Percentiles rank a stretch among this genome's conserved stretches.
Conservation (phyloP, 2,329 filamentous ascomycete genomes). For the Cercospora sojina region DNA sequence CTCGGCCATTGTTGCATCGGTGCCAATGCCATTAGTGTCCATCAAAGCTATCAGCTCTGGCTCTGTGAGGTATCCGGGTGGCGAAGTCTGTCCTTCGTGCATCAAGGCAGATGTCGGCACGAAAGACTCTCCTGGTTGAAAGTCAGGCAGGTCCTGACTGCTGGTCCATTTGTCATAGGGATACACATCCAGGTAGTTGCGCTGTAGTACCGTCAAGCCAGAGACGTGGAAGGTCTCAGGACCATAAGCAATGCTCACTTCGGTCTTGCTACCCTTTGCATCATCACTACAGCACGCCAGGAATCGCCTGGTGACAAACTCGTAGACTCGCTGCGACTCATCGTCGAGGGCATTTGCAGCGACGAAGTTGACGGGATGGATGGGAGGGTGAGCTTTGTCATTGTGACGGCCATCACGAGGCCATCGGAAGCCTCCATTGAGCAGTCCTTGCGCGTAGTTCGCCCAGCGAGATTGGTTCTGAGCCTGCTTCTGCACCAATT, state of each 20-base stretch:
- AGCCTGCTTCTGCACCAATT: conserved; percentile 79
- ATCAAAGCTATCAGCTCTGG: conserved; percentile 93
- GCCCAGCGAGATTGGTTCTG: conserved; percentile 72
- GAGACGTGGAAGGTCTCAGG: conserved; percentile 78
- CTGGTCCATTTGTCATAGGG: conserved; percentile 96
- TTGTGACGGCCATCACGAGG: conserved; percentile 84
- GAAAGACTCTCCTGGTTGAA: conserved; percentile 76
- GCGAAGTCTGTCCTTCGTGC: conserved; percentile 81
- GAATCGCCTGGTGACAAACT: conserved; percentile 89
- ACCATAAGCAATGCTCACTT: conserved; percentile 81
- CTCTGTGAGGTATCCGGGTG: conserved; percentile 87
- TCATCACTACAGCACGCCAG: conserved; percentile 95
- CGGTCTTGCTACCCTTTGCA: conserved; percentile 80
- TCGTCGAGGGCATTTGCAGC: conserved; percentile 59
- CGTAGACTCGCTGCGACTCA: conserved; percentile 72
- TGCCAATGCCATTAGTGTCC: conserved; percentile 98
- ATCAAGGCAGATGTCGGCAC: conserved; percentile 86
- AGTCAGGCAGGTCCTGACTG: conserved; percentile 76
- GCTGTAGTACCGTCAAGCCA: conserved; percentile 79
- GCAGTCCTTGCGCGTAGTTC: conserved; percentile 69
- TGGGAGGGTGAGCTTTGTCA: conserved; percentile 95
- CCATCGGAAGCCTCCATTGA: conserved; percentile 73
- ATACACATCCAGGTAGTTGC: conserved; percentile 94
- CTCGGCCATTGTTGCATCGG: conserved; percentile 98
- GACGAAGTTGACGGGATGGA: conserved; percentile 90